Percentiles rank a stretch among this genome's conserved stretches.
phyloP scores from a whole-genome alignment of 345 rosid species.

The Rhodomyrtus tomentosa region DNA sequence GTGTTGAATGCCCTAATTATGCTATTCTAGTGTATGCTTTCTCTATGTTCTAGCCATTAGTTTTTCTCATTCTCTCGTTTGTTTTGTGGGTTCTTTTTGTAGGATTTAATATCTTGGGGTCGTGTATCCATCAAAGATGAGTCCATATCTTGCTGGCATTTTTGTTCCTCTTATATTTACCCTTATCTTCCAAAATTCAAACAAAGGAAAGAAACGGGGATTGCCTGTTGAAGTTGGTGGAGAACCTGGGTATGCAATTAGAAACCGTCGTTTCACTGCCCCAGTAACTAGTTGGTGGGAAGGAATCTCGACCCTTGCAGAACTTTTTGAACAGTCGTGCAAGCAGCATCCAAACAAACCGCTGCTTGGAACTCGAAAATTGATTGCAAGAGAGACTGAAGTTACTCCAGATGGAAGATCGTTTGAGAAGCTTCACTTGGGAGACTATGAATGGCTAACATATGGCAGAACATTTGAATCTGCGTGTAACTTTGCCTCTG shows the following conservation, averaged over 20 bases:
- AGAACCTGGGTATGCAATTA: constrained; percentile 60
- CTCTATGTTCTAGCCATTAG: neutral
- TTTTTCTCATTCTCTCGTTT: neutral
- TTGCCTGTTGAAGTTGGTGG: constrained; percentile 73
- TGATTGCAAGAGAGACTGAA: constrained; percentile 61
- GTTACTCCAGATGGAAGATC: constrained; percentile 50
- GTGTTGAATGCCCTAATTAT: too few species aligned
- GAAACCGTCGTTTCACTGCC: constrained; percentile 41
- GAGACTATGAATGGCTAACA: constrained; percentile 82
- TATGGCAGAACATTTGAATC: constrained; percentile 50
- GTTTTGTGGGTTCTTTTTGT: neutral
- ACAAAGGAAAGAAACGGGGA: constrained; percentile 62
- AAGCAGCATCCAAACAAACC: constrained; percentile 31
- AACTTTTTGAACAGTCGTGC: constrained; percentile 82
- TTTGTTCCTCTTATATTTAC: constrained; percentile 67
- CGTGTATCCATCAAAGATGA: constrained; percentile 34
- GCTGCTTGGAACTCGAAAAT: constrained; percentile 71
- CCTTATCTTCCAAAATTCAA: constrained; percentile 44
- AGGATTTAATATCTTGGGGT: neutral
- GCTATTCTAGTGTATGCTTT: neutral
- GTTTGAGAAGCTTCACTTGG: constrained; percentile 92
- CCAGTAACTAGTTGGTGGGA: constrained; percentile 68
- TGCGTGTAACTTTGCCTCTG: constrained; percentile 74
- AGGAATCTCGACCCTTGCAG: constrained; percentile 67
- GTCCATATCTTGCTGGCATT: constrained; percentile 58